phyloP scores from a whole-genome alignment of 2,329 filamentous ascomycete species.

The Cladophialophora psammophila region DNA sequence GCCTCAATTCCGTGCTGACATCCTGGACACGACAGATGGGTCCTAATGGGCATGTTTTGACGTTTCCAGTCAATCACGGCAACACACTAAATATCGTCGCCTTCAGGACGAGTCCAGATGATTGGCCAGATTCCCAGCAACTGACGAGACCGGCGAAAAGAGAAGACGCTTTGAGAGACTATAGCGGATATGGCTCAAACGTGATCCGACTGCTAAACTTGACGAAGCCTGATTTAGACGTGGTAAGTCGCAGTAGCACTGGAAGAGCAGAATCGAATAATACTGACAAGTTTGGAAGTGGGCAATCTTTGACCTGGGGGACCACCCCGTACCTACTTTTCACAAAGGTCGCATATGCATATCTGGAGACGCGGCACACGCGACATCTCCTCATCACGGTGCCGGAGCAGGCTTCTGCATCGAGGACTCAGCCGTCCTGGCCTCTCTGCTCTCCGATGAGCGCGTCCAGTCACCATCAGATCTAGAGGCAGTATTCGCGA shows the following conservation, averaged over 20 bases:
- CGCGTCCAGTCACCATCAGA: conserved; percentile 37
- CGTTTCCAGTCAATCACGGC: conserved; percentile 67
- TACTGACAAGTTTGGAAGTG: conserved; percentile 42
- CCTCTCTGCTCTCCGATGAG: conserved; percentile 41
- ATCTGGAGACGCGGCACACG: conserved; percentile 52
- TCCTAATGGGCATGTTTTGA: conserved; percentile 66
- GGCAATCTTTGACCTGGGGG: conserved; percentile 52
- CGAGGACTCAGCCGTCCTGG: conserved; percentile 45
- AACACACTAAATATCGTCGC: conserved; percentile 65
- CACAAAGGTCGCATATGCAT: conserved; percentile 47
- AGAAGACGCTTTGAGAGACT: conserved; percentile 39
- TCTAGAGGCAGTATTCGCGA: conserved; percentile 43
- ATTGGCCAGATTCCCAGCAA: conserved; percentile 50
- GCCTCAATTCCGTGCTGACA: conserved; percentile 14
- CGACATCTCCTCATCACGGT: conserved; percentile 53
- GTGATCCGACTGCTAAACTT: conserved; percentile 41
- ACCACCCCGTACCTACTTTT: conserved; percentile 49
- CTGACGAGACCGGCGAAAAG: conserved; percentile 49
- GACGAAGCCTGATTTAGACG: conserved; percentile 43
- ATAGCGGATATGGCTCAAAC: conserved; percentile 36
- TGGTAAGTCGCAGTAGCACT: conserved; percentile 24
- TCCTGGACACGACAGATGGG: conserved; percentile 56
- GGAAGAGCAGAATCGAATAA: conserved; percentile 24
- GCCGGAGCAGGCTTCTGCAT: conserved; percentile 47
- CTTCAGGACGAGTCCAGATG: conserved; percentile 52